Conservation (phyloP, 805 yeast genomes). For the Schizosaccharomyces japonicus region DNA sequence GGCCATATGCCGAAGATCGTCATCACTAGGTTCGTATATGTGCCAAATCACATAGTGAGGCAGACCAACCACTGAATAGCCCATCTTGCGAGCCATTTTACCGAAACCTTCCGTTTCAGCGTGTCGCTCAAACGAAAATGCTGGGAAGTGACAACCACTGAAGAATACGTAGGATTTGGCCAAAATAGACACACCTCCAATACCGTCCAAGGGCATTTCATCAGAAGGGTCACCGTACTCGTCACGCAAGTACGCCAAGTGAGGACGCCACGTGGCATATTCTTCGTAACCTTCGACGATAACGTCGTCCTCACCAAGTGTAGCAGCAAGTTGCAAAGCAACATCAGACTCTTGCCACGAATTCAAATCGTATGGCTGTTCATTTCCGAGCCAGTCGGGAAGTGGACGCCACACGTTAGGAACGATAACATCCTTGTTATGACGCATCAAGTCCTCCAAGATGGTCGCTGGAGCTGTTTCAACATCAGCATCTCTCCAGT, state of each 20-base stretch:
- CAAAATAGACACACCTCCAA: conserved; percentile 88
- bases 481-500: conserved; percentile 97
- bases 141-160: conserved; percentile 84
- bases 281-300: conserved; percentile 96
- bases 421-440: conserved; percentile 72
- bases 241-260: conserved; percentile 78
- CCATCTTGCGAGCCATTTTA: conserved; percentile 60
- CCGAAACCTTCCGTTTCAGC: conserved; percentile 96
- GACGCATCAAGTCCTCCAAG: conserved; percentile 78
- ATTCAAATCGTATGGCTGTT: conserved; percentile 87
- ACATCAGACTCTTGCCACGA: conserved; percentile 84
- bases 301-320: conserved; percentile 75
- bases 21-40: conserved; percentile 81
- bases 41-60: conserved; percentile 96
- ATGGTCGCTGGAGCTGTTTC: conserved; percentile 69
- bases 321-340: conserved; percentile 25
- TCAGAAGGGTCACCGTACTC: conserved; percentile 87
- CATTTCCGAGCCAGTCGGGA: conserved; percentile 64
- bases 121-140: conserved; percentile 82
- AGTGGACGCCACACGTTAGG: conserved; percentile 97
- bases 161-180: conserved; percentile 71
- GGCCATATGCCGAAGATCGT: conserved; percentile 47
- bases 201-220: conserved; percentile 83
- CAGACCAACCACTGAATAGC: conserved; percentile 62
- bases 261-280: conserved; percentile 95